Base-by-base conservation (phyloP, 176 grass and related monocot species). In the Oryza rufipogon region DNA sequence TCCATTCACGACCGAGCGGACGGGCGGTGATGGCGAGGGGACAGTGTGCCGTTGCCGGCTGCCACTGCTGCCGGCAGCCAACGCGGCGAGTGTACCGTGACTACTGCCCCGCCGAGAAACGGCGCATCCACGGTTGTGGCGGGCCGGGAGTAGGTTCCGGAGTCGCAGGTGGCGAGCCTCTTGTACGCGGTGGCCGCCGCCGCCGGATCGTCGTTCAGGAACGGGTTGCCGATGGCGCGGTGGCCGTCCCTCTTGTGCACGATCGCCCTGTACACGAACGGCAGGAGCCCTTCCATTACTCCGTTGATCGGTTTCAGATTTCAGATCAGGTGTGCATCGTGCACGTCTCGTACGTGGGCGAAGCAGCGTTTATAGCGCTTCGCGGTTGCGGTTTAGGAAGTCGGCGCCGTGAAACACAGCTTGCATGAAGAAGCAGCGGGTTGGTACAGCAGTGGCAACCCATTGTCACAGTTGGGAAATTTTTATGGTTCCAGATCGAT, bases 221-320 rank as follows among this genome's bases (percentile, higher is more conserved):
- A 20, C 16, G 68, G 74, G 30, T 76, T 67, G 68, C 88, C 70
- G 15, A 67, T 10, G 5, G 78, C 51, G 26, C 41, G 41, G 10
- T 20, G 61, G 25, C 64, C 71, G 19, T 41, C 83, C 48, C 48
- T 83, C 65, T 32, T 79, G 9, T 85, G 83, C 33, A 82, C 36
- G 23, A 90, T 78, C 33, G 51, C 41, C 78, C 30, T 73, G 78
- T 78, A 83, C 44, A 86, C 65, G 26, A 90, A 73, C 11, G 84
- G 88, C 60, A 87, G 69, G 49, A 87, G 73, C 26, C 78, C 84
- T 76, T 83, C 79, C 80, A 87, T 84, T 6, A 19, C 3, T 56
- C 52, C 52, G 52, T 20, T 56, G 52, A 56, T 56, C 52, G 16
- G 16, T 56, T 56, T 49, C 39, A 56, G 52, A 56, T 38, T 6